These are phyloP conservation scores for Solanum arcanum DNA, from an alignment of 257 asterid species.

Conservation along the genomic window DNA sequence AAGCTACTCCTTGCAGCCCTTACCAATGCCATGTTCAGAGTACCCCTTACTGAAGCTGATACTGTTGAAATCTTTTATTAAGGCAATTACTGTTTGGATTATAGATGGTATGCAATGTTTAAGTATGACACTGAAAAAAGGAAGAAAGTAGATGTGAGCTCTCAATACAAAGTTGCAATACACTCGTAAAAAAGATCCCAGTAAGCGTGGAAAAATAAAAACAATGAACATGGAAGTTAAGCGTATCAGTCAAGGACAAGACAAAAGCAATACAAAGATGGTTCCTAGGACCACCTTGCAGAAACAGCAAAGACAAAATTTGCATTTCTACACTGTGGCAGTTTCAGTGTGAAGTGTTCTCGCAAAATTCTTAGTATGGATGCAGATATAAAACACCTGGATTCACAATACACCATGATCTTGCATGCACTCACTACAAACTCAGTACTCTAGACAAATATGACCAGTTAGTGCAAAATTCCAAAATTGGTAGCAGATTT, in stretches of 20 bases:
- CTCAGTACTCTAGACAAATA: background rate
- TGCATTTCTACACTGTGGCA: constrained; percentile 6
- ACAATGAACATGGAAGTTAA: background rate
- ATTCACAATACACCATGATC: background rate
- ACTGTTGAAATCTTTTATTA: background rate
- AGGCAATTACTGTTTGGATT: background rate
- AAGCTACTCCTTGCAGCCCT: constrained; percentile 57
- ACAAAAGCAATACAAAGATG: constrained; percentile 5
- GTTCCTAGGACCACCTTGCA: constrained; percentile 1
- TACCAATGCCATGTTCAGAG: constrained; percentile 50
- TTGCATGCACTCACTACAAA: background rate
- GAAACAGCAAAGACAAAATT: background rate
- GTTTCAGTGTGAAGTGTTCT: constrained; percentile 17
- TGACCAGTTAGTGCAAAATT: no score
- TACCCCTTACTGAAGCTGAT: background rate
- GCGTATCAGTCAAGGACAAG: background rate
- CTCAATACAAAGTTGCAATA: background rate
- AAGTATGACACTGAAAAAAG: background rate
- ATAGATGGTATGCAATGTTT: background rate
- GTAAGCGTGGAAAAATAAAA: background rate
- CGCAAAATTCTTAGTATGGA: constrained; percentile 8
- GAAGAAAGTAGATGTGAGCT: background rate
- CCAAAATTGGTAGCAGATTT: no score
- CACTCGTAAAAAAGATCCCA: background rate
- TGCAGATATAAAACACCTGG: background rate